Evolutionary conservation across 768 basidiomycete species (phyloP).

Genomic region (Tephrocybe rancida): DNA sequence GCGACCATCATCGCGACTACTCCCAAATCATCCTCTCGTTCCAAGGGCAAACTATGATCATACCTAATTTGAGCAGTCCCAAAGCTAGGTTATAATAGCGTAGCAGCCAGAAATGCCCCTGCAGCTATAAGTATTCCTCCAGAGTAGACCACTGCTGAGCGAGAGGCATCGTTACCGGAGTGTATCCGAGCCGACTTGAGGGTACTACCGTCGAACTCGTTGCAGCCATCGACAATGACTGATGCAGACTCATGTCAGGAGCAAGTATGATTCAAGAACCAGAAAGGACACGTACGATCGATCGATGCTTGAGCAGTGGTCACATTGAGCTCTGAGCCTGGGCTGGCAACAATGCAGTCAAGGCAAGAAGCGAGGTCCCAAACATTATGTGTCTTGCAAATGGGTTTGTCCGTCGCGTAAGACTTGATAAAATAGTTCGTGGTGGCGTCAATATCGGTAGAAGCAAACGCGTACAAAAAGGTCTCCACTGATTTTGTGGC

Average conservation of each 20-base stretch:
- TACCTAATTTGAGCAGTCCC: no score
- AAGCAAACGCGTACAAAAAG: neutral
- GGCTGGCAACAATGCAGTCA: neutral
- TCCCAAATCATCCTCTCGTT: no score
- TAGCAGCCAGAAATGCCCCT: neutral
- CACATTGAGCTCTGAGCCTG: neutral
- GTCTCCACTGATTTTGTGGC: neutral
- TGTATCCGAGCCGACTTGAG: neutral
- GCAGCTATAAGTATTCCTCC: neutral
- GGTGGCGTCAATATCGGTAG: neutral
- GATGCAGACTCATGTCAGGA: neutral
- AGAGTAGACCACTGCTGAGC: neutral
- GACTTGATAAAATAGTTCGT: neutral
- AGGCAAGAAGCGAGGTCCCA: neutral
- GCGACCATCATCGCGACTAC: no score
- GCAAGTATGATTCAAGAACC: neutral
- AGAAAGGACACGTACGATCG: neutral
- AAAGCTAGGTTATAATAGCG: neutral
- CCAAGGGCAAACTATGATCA: no score
- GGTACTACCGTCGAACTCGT: neutral
- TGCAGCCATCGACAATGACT: neutral
- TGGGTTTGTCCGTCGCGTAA: neutral
- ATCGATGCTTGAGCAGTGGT: neutral
- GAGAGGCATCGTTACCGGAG: neutral
- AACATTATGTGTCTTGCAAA: neutral